These are phyloP conservation scores for Paecilomyces dactylethromorphus DNA, from an alignment of 2,329 filamentous ascomycete genomes.

Conservation along the genomic window DNA sequence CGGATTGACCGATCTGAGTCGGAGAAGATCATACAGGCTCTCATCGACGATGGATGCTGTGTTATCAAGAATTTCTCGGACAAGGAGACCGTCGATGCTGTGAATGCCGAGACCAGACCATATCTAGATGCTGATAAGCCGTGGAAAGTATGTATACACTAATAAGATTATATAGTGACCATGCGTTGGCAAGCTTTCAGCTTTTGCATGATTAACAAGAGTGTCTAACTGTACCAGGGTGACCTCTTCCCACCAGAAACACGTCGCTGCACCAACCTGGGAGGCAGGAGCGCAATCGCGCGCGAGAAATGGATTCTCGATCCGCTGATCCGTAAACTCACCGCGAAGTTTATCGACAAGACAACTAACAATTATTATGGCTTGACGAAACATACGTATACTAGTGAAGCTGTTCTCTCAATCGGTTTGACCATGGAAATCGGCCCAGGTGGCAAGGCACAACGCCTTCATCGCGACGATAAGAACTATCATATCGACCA, in stretches of 20 bases:
- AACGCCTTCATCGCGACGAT: constrained; percentile 35
- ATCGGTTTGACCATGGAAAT: constrained; percentile 16
- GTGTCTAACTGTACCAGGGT: background rate
- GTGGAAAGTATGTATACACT: background rate
- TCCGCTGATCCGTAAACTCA: constrained; percentile 12
- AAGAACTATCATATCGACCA: constrained; percentile 25
- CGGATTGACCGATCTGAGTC: background rate
- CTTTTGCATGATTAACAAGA: background rate
- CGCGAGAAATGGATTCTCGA: background rate
- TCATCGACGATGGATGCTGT: background rate
- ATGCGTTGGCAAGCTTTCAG: too few species aligned
- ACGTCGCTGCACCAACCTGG: background rate
- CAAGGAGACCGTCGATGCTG: background rate
- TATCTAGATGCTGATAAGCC: background rate
- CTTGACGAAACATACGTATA: constrained; percentile 19
- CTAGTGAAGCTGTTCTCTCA: constrained; percentile 16
- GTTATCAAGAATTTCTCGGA: background rate
- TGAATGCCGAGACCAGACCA: background rate
- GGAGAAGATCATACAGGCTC: background rate
- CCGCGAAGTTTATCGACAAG: constrained; percentile 16
- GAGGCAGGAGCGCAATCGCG: background rate
- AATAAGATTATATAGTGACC: background rate
- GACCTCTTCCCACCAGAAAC: background rate
- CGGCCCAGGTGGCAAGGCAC: constrained; percentile 34
- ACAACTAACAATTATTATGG: constrained; percentile 21